Percentiles rank a stretch among this genome's conserved stretches.
These are phyloP conservation scores for Haberlea rhodopensis DNA, from an alignment of 257 asterid species.

Conservation along the genomic window DNA sequence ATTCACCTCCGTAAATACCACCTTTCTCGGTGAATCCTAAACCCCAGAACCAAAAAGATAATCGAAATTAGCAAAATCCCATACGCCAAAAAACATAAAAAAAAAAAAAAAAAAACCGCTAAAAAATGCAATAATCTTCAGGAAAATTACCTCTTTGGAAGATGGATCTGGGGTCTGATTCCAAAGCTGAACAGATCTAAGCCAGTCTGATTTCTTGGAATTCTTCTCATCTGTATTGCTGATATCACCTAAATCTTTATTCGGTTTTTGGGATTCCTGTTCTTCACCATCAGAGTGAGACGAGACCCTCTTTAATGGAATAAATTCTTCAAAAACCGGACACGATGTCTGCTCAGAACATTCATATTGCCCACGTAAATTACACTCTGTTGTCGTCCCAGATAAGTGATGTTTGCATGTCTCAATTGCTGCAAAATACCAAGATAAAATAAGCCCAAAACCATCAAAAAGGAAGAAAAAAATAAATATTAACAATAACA, in stretches of 20 bases:
- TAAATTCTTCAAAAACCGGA: constrained; percentile 65
- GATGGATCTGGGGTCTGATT: constrained; percentile 70
- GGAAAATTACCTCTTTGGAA: constrained; percentile 39
- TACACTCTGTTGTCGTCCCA: constrained; percentile 38
- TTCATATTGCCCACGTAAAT: constrained; percentile 53
- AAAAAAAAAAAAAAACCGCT: not conserved
- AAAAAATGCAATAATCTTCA: not conserved
- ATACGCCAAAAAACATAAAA: constrained; percentile 5
- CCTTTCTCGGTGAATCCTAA: constrained; percentile 42
- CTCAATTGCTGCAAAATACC: constrained; percentile 65
- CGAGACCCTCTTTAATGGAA: constrained; percentile 49
- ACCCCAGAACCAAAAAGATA: constrained; percentile 4
- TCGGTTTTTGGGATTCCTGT: constrained; percentile 26
- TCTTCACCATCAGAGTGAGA: constrained; percentile 34
- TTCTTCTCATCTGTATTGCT: constrained; percentile 24
- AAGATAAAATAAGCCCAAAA: not conserved
- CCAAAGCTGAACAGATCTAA: constrained; percentile 80
- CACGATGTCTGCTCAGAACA: constrained; percentile 75
- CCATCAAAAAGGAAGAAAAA: not conserved
- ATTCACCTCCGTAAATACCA: constrained; percentile 40
- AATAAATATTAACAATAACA: not conserved
- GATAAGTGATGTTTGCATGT: constrained; percentile 67
- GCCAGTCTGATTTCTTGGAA: constrained; percentile 69
- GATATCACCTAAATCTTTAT: constrained; percentile 1
- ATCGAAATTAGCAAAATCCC: constrained; percentile 15